phyloP scores from a whole-genome alignment of 2,329 filamentous ascomycete species.

The Arthrobotrys pseudoclavata region DNA sequence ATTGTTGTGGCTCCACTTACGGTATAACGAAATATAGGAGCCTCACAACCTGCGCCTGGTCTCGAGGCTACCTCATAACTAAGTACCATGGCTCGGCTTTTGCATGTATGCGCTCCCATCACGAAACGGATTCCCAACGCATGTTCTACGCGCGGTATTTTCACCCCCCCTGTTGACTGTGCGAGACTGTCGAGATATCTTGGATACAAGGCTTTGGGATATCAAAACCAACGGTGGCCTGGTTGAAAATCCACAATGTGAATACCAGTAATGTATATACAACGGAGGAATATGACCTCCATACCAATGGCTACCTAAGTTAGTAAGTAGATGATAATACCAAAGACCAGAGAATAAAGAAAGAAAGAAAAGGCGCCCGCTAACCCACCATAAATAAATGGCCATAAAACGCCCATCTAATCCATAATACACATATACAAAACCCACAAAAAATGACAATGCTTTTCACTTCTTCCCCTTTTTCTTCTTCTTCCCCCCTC shows the following conservation, averaged over 20 bases:
- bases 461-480: conserved; percentile 52
- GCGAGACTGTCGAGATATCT: too few relatives aligned
- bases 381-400: not conserved
- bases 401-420: not conserved
- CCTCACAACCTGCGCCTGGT: too few relatives aligned
- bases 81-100: too few relatives aligned
- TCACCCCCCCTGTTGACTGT: too few relatives aligned
- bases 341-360: not conserved
- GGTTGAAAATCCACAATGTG: too few relatives aligned
- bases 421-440: not conserved
- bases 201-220: too few relatives aligned
- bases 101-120: too few relatives aligned
- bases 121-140: too few relatives aligned
- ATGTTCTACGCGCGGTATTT: too few relatives aligned
- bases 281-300: not conserved
- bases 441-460: not conserved
- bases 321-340: too few relatives aligned
- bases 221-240: not conserved
- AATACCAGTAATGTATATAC: not conserved
- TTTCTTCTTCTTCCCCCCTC: conserved; percentile 57
- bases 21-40: too few relatives aligned
- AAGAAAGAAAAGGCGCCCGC: not conserved
- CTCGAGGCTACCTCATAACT: too few relatives aligned
- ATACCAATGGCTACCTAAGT: not conserved
- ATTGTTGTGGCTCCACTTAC: not conserved